Conservation (phyloP, 2,329 filamentous ascomycete species). For the Diaporthe sp. region DNA sequence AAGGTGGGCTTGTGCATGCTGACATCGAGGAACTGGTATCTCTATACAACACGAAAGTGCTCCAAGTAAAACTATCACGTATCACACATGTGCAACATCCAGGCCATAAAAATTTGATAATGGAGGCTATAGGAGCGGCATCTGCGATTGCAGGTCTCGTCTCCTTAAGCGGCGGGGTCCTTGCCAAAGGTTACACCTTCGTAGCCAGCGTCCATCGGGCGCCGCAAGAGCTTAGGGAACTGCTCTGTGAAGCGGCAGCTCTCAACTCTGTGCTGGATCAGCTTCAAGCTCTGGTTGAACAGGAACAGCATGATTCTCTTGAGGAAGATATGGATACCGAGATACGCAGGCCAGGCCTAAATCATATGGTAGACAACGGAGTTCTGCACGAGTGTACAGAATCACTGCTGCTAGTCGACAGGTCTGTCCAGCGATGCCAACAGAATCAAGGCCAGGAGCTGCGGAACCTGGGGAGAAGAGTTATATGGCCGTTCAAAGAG, state of each 20-base stretch:
- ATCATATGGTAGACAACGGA: neutral
- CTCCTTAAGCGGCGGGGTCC: neutral
- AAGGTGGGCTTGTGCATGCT: neutral
- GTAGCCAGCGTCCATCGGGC: slow-evolving; percentile 1
- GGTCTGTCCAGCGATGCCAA: slow-evolving; percentile 1
- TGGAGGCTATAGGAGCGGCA: slow-evolving; percentile 4
- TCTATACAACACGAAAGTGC: neutral
- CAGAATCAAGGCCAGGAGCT: neutral
- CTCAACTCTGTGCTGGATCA: slow-evolving; percentile 6
- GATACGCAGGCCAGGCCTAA: neutral
- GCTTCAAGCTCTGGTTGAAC: neutral
- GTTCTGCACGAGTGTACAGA: neutral
- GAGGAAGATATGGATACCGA: neutral
- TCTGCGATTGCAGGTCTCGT: neutral
- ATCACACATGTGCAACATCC: neutral
- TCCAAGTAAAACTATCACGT: neutral
- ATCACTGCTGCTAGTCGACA: neutral
- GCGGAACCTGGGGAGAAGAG: neutral
- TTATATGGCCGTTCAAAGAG: slow-evolving; percentile 7
- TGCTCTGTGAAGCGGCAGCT: slow-evolving; percentile 15
- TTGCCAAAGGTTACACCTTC: neutral
- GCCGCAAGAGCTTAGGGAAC: slow-evolving; percentile 3
- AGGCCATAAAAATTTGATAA: neutral
- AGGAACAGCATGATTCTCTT: neutral
- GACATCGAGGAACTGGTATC: neutral